Conservation (phyloP, 768 basidiomycete species). For the Podaxis sp. region DNA sequence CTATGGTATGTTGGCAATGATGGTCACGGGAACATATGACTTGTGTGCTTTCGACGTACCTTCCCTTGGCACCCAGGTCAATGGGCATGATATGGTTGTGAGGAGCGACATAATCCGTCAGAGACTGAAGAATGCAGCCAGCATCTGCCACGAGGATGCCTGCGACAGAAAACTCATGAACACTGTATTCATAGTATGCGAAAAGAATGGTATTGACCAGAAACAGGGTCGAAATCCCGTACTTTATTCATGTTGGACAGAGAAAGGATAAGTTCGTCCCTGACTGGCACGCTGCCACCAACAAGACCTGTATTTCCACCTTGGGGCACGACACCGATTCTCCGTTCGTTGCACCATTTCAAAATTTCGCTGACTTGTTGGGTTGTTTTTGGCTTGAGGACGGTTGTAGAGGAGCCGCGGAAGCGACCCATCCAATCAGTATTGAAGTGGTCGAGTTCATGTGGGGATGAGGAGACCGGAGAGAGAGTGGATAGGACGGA, state of each 20-base stretch:
- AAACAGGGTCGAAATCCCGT: slow-evolving; percentile 80
- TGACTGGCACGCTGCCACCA: slow-evolving; percentile 87
- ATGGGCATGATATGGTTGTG: slow-evolving; percentile 95
- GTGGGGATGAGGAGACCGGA: slow-evolving; percentile 21
- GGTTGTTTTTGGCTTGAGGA: slow-evolving; percentile 86
- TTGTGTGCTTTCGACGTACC: slow-evolving; percentile 40
- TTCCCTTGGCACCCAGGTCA: slow-evolving; percentile 94
- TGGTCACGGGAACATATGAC: slow-evolving; percentile 4
- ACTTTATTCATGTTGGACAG: slow-evolving; percentile 80
- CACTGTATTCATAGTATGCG: slow-evolving; percentile 1
- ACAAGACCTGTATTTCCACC: slow-evolving; percentile 99
- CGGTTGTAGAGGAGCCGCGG: slow-evolving; percentile 76
- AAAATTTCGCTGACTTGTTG: slow-evolving; percentile 87
- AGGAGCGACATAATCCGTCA: slow-evolving; percentile 83
- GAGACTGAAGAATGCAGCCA: slow-evolving; percentile 87
- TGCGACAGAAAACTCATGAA: slow-evolving; percentile 26
- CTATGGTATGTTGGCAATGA: slow-evolving; percentile 32
- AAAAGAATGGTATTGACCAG: slow-evolving; percentile 46
- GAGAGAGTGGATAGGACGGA: slow-evolving; percentile 67
- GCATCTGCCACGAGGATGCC: slow-evolving; percentile 93
- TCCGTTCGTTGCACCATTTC: slow-evolving; percentile 78
- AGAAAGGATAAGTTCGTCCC: slow-evolving; percentile 85
- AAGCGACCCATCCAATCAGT: slow-evolving; percentile 97
- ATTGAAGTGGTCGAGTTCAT: slow-evolving; percentile 81
- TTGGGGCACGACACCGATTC: slow-evolving; percentile 92